Evolutionary conservation across 2,329 filamentous ascomycete genomes (phyloP).

Genomic region (Tolypocladium guangdongense): DNA sequence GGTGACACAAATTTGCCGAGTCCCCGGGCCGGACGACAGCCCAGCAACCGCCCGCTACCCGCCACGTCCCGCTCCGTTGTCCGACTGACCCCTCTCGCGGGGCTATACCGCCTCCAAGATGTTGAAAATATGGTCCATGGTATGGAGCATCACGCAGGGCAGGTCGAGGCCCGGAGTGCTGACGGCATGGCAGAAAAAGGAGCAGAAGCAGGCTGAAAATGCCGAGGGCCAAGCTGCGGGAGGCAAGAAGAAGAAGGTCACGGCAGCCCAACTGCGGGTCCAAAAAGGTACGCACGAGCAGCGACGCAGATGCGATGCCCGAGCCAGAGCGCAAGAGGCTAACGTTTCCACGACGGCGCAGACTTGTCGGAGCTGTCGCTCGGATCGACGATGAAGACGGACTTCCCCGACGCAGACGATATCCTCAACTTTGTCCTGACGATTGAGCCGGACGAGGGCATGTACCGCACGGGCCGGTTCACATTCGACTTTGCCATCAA

Average conservation of each 20-base stretch:
- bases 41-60: background rate
- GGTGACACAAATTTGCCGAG: background rate
- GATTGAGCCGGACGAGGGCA: conserved; percentile 75
- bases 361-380: conserved; percentile 75
- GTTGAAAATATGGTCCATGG: conserved; percentile 99
- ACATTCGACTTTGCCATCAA: conserved; percentile 87
- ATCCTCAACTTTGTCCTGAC: conserved; percentile 75
- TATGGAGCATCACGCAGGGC: conserved; percentile 28
- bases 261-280: conserved; percentile 85
- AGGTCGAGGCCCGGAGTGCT: conserved; percentile 5
- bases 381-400: conserved; percentile 67
- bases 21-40: background rate
- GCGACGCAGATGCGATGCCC: background rate
- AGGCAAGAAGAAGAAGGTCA: conserved; percentile 96
- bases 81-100: conserved; percentile 4
- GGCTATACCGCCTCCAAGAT: conserved; percentile 44
- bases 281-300: conserved; percentile 63
- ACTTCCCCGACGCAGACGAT: conserved; percentile 74
- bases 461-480: conserved; percentile 82
- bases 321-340: background rate
- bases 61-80: background rate
- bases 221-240: conserved; percentile 59
- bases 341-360: conserved; percentile 19
- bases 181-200: conserved; percentile 60
- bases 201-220: conserved; percentile 89